phyloP scores from a whole-genome alignment of 2,329 filamentous ascomycete species.

The Colletotrichum tofieldiae region DNA sequence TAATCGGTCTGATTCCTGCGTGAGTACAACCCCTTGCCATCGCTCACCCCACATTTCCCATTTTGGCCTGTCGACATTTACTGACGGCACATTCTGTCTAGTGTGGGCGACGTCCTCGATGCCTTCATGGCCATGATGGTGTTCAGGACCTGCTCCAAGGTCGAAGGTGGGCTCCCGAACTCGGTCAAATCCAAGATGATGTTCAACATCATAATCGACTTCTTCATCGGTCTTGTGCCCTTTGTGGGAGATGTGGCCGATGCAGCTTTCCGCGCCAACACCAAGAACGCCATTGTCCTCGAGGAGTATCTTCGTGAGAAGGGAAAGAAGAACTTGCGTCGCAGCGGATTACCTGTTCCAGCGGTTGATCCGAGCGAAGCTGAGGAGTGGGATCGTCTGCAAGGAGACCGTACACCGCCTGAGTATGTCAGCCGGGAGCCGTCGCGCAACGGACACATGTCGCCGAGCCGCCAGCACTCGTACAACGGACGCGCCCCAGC shows the following conservation, averaged over 20 bases:
- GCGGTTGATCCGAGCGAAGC: conserved; percentile 68
- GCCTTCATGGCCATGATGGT: conserved; percentile 82
- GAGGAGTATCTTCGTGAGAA: conserved; percentile 79
- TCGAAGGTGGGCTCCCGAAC: conserved; percentile 82
- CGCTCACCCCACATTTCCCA: conserved; percentile 1
- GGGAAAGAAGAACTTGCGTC: conserved; percentile 71
- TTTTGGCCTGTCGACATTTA: background rate
- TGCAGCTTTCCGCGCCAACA: conserved; percentile 82
- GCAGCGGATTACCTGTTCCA: conserved; percentile 63
- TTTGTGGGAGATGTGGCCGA: conserved; percentile 84
- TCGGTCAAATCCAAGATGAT: conserved; percentile 80
- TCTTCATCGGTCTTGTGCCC: conserved; percentile 81
- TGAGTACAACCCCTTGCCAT: conserved; percentile 62
- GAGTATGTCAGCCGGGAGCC: conserved; percentile 40
- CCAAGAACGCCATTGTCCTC: conserved; percentile 79
- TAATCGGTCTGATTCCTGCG: conserved; percentile 88
- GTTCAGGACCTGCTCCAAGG: conserved; percentile 77
- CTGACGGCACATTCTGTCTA: conserved; percentile 50
- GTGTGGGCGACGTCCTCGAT: conserved; percentile 83
- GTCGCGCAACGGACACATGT: conserved; percentile 39
- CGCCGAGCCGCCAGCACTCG: conserved; percentile 24
- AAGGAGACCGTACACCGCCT: conserved; percentile 35
- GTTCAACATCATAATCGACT: conserved; percentile 83
- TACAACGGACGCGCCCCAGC: conserved; percentile 27
- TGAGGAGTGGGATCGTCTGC: conserved; percentile 63